A percentile compares a stretch with the other conserved stretches of the same genome.
Evolutionary conservation across 2,329 filamentous ascomycete genomes (phyloP).

Genomic region (Tolypocladium pustulatum): DNA sequence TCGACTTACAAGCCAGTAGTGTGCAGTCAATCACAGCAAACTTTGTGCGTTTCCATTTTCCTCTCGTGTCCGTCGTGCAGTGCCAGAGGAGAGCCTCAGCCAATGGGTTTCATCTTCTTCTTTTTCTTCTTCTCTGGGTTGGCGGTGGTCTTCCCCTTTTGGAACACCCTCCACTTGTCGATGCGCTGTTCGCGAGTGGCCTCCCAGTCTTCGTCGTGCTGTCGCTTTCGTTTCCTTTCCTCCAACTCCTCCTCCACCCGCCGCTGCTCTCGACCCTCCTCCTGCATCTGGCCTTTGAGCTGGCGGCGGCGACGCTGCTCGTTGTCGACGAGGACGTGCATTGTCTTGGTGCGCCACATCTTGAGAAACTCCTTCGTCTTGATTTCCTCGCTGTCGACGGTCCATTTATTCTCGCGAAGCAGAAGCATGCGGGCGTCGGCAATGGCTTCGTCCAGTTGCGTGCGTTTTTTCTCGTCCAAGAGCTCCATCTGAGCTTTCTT

Average conservation of each 20-base stretch:
- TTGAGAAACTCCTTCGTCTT: slow-evolving; percentile 73
- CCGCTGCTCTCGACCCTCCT: slow-evolving; percentile 83
- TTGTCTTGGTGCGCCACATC: slow-evolving; percentile 84
- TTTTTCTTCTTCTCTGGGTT: slow-evolving; percentile 43
- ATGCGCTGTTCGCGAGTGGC: slow-evolving; percentile 83
- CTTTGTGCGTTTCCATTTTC: not conserved
- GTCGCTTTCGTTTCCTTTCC: slow-evolving; percentile 71
- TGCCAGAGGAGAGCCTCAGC: slow-evolving; percentile 19
- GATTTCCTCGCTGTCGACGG: slow-evolving; percentile 75
- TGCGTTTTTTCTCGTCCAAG: slow-evolving; percentile 88
- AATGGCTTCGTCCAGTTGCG: slow-evolving; percentile 83
- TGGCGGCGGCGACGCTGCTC: slow-evolving; percentile 77
- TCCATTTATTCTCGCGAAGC: slow-evolving; percentile 91
- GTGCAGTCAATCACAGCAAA: not conserved
- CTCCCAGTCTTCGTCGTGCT: slow-evolving; percentile 94
- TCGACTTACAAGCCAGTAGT: slow-evolving; percentile 19
- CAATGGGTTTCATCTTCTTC: slow-evolving; percentile 60
- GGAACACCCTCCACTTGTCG: slow-evolving; percentile 86
- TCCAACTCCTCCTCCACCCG: slow-evolving; percentile 79
- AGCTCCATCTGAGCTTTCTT: slow-evolving; percentile 90
- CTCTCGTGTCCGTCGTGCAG: not conserved
- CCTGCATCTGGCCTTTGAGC: slow-evolving; percentile 89
- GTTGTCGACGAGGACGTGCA: slow-evolving; percentile 84
- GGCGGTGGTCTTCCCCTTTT: slow-evolving; percentile 56
- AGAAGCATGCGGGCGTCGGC: slow-evolving; percentile 91